These are phyloP conservation scores for Lepidium campestre DNA, from an alignment of 441 rosid genomes.

Conservation along the genomic window DNA sequence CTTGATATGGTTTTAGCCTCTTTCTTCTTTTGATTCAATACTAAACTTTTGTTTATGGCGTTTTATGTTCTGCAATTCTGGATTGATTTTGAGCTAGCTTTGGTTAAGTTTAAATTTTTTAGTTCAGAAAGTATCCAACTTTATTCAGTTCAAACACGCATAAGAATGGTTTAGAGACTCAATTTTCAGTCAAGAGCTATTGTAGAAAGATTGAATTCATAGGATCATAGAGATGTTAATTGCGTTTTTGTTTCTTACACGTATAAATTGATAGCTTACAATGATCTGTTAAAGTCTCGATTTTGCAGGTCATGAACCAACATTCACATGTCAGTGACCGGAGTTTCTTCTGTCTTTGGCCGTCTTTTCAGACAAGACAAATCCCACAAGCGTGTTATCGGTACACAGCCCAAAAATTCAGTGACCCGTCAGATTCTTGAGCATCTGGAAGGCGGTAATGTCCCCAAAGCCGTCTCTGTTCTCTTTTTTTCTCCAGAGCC, in stretches of 20 bases:
- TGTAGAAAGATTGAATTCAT: too few species aligned
- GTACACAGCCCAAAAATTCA: constrained; percentile 15
- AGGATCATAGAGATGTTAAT: too few species aligned
- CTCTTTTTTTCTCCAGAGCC: constrained; percentile 54
- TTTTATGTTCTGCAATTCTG: too few species aligned
- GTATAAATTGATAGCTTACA: not conserved
- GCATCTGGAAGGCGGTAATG: constrained; percentile 38
- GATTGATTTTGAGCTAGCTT: too few species aligned
- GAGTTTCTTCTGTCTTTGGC: constrained; percentile 7
- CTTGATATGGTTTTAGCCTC: too few species aligned
- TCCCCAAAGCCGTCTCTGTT: constrained; percentile 48
- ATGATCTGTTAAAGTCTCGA: not conserved
- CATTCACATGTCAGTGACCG: constrained; percentile 6
- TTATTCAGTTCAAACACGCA: too few species aligned
- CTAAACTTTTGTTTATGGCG: too few species aligned
- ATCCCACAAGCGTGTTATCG: constrained; percentile 19
- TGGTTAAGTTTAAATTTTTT: too few species aligned
- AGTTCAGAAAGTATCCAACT: too few species aligned
- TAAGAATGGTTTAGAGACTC: too few species aligned
- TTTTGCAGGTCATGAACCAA: not conserved
- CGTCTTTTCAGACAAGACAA: constrained; percentile 19
- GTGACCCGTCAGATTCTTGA: constrained; percentile 30
- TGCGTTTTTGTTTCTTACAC: not conserved
- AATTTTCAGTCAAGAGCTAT: too few species aligned
- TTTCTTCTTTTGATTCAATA: too few species aligned